Evolutionary conservation across 2,329 filamentous ascomycete genomes (phyloP), one percentile per base, ranked within the genome.

Genomic region (Aureobasidium sp.): DNA sequence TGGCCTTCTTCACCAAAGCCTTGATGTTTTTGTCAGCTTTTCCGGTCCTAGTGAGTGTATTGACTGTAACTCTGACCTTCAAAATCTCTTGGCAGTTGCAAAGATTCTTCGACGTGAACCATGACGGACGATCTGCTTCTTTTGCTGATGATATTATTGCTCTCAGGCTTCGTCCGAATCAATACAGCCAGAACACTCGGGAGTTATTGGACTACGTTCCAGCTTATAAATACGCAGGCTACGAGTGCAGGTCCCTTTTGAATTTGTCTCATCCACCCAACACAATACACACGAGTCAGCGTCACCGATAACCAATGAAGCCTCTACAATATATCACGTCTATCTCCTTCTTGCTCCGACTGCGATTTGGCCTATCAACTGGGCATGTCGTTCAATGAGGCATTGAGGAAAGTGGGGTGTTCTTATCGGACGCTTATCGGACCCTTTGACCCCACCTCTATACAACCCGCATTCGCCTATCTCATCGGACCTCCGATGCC

Each of bases 41-140:
- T n/a, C 3, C 22, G 22, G 27, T 36, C 5, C 27, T 8, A 17
- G 4, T 55, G 22, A 42, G 5, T 36, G 14, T n/a, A 4, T 7
- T 25, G 17, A 3, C 12, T 14, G 34, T 37, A 1, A 17, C 17
- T 41, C 34, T 53, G 15, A 55, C 51, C 51, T 65, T 64, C 65
- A 55, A 69, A 69, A 60, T 71, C 70, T 45, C 73, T 69, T 4
- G 68, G 44, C n/a, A 51, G 8, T 44, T 61, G 44, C 22, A 63
- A 31, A n/a, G 47, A 56, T 15, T 59, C 55, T 63, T 56, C 55
- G 4, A 56, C 49, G 27, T 51, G 55, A 14, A 61, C 56, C 56
- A 60, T 60, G 22, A 41, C 9, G 15, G 22, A n/a, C 2, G 27
- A 5, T 25, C 2, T 27, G 20, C 11, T 11, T 29, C 6, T 47